These are phyloP conservation scores for Ophiosphaerella herpotricha DNA, from an alignment of 2,329 filamentous ascomycete genomes.

Conservation along the genomic window DNA sequence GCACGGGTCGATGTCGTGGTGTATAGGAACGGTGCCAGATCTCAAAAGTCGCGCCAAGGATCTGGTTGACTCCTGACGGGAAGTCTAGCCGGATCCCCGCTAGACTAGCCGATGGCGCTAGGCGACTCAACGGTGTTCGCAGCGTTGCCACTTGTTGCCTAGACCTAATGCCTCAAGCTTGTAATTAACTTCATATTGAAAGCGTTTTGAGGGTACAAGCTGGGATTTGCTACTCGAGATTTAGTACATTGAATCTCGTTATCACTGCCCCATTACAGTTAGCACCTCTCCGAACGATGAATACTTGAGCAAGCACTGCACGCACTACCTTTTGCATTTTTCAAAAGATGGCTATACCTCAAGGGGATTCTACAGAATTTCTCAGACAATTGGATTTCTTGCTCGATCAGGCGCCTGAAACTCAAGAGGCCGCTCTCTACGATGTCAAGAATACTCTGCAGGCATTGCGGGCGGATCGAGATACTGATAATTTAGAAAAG, in stretches of 20 bases:
- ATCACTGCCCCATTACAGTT: slow-evolving; percentile 7
- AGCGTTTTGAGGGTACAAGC: neutral
- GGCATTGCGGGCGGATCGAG: slow-evolving; percentile 10
- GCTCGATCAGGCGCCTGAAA: slow-evolving; percentile 19
- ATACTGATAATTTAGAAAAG: slow-evolving; percentile 17
- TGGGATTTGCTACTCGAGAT: slow-evolving; percentile 1
- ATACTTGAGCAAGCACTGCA: slow-evolving; percentile 9
- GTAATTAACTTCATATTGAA: neutral
- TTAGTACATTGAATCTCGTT: neutral
- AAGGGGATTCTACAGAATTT: slow-evolving; percentile 7
- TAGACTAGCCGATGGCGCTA: slow-evolving; percentile 8
- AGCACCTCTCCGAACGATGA: slow-evolving; percentile 10
- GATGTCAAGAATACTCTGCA: slow-evolving; percentile 21
- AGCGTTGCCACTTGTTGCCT: slow-evolving; percentile 1
- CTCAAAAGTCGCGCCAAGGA: slow-evolving; percentile 30
- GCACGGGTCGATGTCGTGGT: slow-evolving; percentile 15
- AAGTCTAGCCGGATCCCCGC: slow-evolving; percentile 21
- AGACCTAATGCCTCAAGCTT: neutral
- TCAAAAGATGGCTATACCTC: neutral
- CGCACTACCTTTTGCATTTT: neutral
- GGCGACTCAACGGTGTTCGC: too few species aligned
- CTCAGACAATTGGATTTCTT: slow-evolving; percentile 20
- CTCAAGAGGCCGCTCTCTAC: slow-evolving; percentile 17
- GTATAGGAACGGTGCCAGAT: slow-evolving; percentile 29
- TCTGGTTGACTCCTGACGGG: slow-evolving; percentile 13